Percentiles rank a stretch among this genome's conserved stretches.
Conservation (phyloP, 371 early-diverging fungal species). For the Mucor racemosus region DNA sequence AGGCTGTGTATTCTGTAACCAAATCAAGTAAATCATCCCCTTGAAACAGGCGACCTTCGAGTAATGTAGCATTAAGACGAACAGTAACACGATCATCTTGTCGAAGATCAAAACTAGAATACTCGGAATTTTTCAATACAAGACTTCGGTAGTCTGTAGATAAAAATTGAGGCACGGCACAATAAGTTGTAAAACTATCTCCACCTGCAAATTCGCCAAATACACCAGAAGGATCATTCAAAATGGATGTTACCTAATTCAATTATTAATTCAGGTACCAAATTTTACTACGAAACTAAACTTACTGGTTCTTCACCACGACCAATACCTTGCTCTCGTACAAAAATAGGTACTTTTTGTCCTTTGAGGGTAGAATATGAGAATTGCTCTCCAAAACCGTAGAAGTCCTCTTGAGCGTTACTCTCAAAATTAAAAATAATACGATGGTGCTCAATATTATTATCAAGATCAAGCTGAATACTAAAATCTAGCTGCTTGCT, state of each 20-base stretch:
- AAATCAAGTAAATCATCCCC: constrained; percentile 38
- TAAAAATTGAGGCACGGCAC: constrained; percentile 48
- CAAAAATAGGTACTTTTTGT: constrained; percentile 51
- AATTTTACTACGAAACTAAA: not conserved
- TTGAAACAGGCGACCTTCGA: constrained; percentile 35
- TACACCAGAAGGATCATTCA: constrained; percentile 29
- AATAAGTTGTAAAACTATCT: constrained; percentile 40
- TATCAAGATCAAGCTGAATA: constrained; percentile 29
- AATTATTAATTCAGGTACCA: not conserved
- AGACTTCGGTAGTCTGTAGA: constrained; percentile 43
- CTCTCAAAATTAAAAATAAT: constrained; percentile 29
- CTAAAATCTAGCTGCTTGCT: constrained; percentile 38
- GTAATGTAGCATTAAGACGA: constrained; percentile 28
- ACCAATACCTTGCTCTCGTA: constrained; percentile 46
- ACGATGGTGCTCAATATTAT: constrained; percentile 31
- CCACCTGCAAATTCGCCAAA: constrained; percentile 36
- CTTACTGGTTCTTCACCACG: constrained; percentile 41
- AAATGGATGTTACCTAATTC: constrained; percentile 23
- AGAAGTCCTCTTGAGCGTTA: constrained; percentile 41
- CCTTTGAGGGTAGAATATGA: constrained; percentile 43
- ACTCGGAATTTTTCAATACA: constrained; percentile 47
- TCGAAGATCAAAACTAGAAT: constrained; percentile 46
- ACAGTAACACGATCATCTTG: constrained; percentile 33
- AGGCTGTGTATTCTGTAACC: constrained; percentile 45
- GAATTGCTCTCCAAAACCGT: constrained; percentile 57